Evolutionary conservation across 176 grass and related monocot species (phyloP), one percentile per base, ranked within the genome.

Genomic region (Ensete glaucum): DNA sequence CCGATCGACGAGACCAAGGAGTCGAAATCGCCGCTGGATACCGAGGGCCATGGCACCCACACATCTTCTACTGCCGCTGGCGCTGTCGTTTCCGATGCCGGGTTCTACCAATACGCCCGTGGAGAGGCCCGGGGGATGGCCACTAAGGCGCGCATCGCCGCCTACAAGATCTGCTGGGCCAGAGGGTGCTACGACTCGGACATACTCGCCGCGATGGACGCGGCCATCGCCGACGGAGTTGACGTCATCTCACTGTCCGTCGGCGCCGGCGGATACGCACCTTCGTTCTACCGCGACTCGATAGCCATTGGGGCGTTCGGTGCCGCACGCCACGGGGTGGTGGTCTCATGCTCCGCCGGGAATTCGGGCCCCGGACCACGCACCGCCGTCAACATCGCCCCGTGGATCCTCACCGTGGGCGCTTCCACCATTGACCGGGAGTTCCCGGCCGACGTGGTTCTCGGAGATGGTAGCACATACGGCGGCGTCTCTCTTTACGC

Each of bases 141-240:
- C 26, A 80, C 89, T 21, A 57, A 58, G 22, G 89, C 92, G 71
- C 89, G 54, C 79, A 64, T 96, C 72, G 92, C 89, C 0, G 89
- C 87, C 16, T 96, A 96, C 89, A 96, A 96, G 85, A 96, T 96
- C 84, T 96, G 89, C 80, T 91, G 92, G 92, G 25, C 27, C 12
- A 55, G 72, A 19, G 92, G 89, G 15, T 96, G 92, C 84, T 84
- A 69, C 14, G 92, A 96, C 83, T 96, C 89, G 11, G 89, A 92
- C 76, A 92, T 96, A 75, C 89, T 96, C 52, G 92, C 92, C 4
- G 89, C 92, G 21, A 76, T 96, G 21, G 89, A 96, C 43, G 84
- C 90, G 54, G 92, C 89, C 25, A 74, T 92, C 21, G 89, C 62
- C 16, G 89, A 96, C 34, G 87, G 89, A n/a, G 89, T 84, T 22